Evolutionary conservation across 1,284 basidiomycete species (phyloP), one percentile per base, ranked within the genome.

Genomic region (Schizopora paradoxa): DNA sequence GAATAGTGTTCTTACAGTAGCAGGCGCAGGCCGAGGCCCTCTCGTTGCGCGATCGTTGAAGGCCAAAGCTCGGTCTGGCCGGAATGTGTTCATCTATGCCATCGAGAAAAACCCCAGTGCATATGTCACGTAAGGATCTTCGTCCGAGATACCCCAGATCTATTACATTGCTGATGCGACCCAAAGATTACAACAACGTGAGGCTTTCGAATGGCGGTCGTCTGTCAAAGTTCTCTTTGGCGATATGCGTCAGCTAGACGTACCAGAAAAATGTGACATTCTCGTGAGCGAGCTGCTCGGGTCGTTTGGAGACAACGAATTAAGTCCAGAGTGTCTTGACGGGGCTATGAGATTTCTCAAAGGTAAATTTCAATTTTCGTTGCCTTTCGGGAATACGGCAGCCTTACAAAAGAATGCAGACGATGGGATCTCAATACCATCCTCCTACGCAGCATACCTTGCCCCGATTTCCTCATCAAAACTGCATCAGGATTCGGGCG

Each of bases 291-390:
- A 99, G 66, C 76, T 99, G 14, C 66, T 99, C 51, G 96, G 96
- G 4, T 94, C 90, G 6, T 99, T 99, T 66, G 96, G 95, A 4
- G 96, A 99, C 66, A 99, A 99, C 55, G 96, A 99, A 65, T 79
- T 99, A 34, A 94, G 91, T 60, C 96, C 96, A 0, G 96, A 99
- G 64, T 97, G 94, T 65, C 70, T 98, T 25, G 94, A 98, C 62
- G 94, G 94, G n/a, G 94, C 88, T 13, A 82, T 87, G 77, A 72
- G 93, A 36, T 93, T 91, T 63, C 67, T 94, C 59, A 92, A 92
- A 72, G 70, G 91, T 91, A 58, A 60, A 83, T 69, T 3, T 41
- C 40, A 23, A 14, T 11, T 22, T 36, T 10, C 6, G 22, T 8
- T 26, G 23, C 11, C n/a, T 21, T 6, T 2, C 21, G 21, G n/a